phyloP scores from a whole-genome alignment of 768 basidiomycete genomes.

The Rhizopogon sp. region DNA sequence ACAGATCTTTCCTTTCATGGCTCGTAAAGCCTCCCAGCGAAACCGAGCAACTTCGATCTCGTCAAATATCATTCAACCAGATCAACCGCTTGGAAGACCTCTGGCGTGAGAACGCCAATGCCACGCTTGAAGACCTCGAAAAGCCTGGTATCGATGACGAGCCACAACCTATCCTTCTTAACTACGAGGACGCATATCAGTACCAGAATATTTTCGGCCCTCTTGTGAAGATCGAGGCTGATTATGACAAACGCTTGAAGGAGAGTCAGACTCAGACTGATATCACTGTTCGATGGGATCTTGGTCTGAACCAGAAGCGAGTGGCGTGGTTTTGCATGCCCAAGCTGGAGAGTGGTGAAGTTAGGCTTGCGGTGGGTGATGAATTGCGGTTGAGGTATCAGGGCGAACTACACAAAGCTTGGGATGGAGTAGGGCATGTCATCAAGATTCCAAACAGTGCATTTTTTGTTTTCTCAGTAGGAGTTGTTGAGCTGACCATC shows the following conservation, averaged over 20 bases:
- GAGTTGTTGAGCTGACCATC: constrained; percentile 5
- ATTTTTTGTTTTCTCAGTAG: constrained; percentile 22
- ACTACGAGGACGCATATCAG: constrained; percentile 98
- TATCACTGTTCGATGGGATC: constrained; percentile 94
- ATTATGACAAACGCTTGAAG: constrained; percentile 97
- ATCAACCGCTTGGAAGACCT: constrained; percentile 97
- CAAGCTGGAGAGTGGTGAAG: constrained; percentile 97
- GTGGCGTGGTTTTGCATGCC: constrained; percentile 98
- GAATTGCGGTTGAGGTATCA: constrained; percentile 87
- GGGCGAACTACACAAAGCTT: constrained; percentile 85
- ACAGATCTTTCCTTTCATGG: constrained; percentile 99
- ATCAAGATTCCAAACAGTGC: constrained; percentile 98
- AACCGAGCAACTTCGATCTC: constrained; percentile 91
- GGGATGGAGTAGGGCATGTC: constrained; percentile 98
- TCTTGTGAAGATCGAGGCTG: constrained; percentile 98
- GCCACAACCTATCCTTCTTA: constrained; percentile 83
- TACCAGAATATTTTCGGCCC: constrained; percentile 99
- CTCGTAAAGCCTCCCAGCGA: constrained; percentile 96
- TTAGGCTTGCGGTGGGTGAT: constrained; percentile 93
- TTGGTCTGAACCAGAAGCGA: constrained; percentile 97
- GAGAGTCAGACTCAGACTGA: constrained; percentile 99
- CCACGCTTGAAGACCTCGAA: constrained; percentile 94
- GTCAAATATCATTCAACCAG: constrained; percentile 95
- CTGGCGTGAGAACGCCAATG: constrained; percentile 94
- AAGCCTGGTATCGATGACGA: constrained; percentile 98